These are phyloP conservation scores for Sporothrix brunneoviolacea DNA, from an alignment of 2,329 filamentous ascomycete species.

Conservation along the genomic window DNA sequence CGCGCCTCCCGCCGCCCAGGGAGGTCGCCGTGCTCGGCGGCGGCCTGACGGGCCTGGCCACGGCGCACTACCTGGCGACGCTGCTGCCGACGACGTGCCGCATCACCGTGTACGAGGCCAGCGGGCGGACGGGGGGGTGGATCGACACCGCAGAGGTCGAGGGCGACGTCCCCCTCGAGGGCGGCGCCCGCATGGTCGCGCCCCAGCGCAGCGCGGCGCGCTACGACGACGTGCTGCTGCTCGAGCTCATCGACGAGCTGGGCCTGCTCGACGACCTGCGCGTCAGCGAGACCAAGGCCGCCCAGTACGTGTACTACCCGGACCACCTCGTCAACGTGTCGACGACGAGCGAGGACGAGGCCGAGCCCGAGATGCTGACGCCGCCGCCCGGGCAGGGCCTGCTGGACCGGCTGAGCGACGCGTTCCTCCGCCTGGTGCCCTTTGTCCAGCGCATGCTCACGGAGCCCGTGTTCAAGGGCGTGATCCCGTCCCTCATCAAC, in stretches of 20 bases:
- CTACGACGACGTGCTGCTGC: slow-evolving; percentile 59
- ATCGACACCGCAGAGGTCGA: slow-evolving; percentile 50
- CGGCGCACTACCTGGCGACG: slow-evolving; percentile 69
- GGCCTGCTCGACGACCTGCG: slow-evolving; percentile 39
- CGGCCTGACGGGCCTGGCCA: slow-evolving; percentile 74
- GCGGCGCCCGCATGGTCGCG: slow-evolving; percentile 72
- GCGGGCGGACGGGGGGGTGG: slow-evolving; percentile 72
- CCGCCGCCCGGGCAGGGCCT: neutral
- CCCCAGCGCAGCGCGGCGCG: slow-evolving; percentile 35
- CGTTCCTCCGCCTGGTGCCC: slow-evolving; percentile 10
- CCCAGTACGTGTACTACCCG: slow-evolving; percentile 81
- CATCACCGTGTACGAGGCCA: slow-evolving; percentile 76
- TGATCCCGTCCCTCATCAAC: slow-evolving; percentile 3
- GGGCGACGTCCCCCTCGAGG: slow-evolving; percentile 59
- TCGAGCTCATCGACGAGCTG: slow-evolving; percentile 53
- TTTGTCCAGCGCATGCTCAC: slow-evolving; percentile 29
- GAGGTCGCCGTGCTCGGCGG: slow-evolving; percentile 66
- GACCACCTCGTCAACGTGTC: slow-evolving; percentile 63
- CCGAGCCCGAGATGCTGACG: neutral
- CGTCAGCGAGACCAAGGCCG: slow-evolving; percentile 41
- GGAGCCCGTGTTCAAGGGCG: slow-evolving; percentile 51
- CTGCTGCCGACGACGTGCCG: slow-evolving; percentile 57
- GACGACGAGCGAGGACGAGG: slow-evolving; percentile 15
- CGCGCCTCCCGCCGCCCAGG: slow-evolving; percentile 2
- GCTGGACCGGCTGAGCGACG: neutral